Evolutionary conservation across 2,329 filamentous ascomycete genomes (phyloP), one percentile per base, ranked within the genome.

Genomic region (Scolecobasidium constrictum): DNA sequence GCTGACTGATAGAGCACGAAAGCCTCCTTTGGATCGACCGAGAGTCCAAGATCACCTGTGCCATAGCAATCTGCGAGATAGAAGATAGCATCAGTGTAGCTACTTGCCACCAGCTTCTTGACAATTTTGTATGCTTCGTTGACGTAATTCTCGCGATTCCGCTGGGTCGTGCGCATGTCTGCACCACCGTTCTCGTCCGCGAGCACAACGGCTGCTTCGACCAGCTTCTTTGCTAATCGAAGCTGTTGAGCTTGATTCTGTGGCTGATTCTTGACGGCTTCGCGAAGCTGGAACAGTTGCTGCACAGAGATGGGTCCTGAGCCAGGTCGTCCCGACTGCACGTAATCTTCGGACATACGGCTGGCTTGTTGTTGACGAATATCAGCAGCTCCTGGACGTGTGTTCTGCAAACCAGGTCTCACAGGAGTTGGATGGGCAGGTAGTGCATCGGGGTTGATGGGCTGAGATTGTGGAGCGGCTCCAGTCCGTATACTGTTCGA

Each of bases 1-100:
- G 90, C 87, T 7, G 86, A 87, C 61, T 95, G 88, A 54, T 98
- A 98, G 7, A 96, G 69, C 2, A 78, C 81, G 59, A 95, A 98
- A 0, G 92, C 92, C 64, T 96, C 88, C 56, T 93, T 94, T 41
- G 83, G 77, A 53, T 96, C 90, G 0, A 78, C 72, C 52, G 90
- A 81, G 11, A 85, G 66, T 4, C 88, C 86, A 17, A 96, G 74
- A 6, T 77, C 65, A 4, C 90, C 88, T 49, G 83, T 79, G 2
- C 92, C 90, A 52, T 92, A 81, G 56, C 83, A 86, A 59, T 96
- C 92, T 16, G 90, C 92, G 41, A 94, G 65, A 52, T 86, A 86
- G 63, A 98, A 98, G 78, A 94, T 94, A 21, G 90, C 88, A 6
- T 94, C 87, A 0, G 78, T 64, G 53, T 90, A 85, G 47, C 83